A percentile compares a stretch with the other conserved stretches of the same genome.
phyloP scores from a whole-genome alignment of 2,329 filamentous ascomycete species.

The Calonectria multiphialidica region DNA sequence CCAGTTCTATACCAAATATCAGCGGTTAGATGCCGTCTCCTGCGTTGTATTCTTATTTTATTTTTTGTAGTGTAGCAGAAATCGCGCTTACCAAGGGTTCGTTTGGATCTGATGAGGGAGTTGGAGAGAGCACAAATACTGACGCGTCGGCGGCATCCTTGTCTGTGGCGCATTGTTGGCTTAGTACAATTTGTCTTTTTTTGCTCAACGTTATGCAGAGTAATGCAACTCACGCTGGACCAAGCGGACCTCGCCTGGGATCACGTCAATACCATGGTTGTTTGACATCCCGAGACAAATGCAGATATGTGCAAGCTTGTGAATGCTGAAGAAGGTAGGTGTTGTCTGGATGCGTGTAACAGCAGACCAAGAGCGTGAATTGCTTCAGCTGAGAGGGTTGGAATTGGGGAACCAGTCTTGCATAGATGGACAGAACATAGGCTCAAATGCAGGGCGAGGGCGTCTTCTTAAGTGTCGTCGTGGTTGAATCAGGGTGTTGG shows the following conservation, averaged over 20 bases:
- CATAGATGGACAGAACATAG: not conserved
- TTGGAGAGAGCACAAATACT: slow-evolving; percentile 33
- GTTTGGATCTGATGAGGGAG: slow-evolving; percentile 44
- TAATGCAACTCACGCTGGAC: slow-evolving; percentile 27
- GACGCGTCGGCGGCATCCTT: slow-evolving; percentile 32
- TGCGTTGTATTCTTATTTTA: not conserved
- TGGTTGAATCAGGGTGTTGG: not conserved
- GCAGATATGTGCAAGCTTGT: not conserved
- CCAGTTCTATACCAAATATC: slow-evolving; percentile 43
- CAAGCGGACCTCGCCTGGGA: slow-evolving; percentile 34
- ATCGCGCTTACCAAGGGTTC: slow-evolving; percentile 45
- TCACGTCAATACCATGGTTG: slow-evolving; percentile 2
- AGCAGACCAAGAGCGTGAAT: not conserved
- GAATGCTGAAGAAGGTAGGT: too few species aligned
- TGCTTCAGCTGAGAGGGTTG: not conserved
- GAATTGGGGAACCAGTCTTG: not conserved
- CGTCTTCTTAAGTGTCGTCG: not conserved
- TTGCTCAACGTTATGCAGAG: not conserved
- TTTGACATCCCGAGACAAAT: slow-evolving; percentile 20
- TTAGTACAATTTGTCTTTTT: not conserved
- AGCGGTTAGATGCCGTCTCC: not conserved
- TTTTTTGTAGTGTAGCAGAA: not conserved
- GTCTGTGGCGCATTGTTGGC: slow-evolving; percentile 10
- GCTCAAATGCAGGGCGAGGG: not conserved
- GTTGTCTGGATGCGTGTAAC: not conserved